Percentiles rank a stretch among this genome's conserved stretches.
Conservation (phyloP, 1,284 basidiomycete species). For the Pseudozyma hubeiensis region DNA sequence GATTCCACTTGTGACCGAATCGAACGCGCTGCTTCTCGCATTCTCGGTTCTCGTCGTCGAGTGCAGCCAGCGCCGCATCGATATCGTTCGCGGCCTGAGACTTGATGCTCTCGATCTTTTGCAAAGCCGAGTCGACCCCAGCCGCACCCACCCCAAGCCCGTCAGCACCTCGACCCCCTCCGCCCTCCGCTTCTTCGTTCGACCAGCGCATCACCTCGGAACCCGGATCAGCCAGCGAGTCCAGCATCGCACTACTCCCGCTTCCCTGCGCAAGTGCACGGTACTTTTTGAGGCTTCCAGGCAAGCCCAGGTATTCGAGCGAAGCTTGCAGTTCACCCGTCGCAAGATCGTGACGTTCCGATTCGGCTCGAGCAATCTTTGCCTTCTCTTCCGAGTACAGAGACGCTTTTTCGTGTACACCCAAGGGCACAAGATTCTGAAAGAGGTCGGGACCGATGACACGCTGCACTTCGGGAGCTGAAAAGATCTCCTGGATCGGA, state of each 20-base stretch:
- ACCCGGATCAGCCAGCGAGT: conserved; percentile 74
- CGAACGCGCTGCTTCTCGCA: conserved; percentile 74
- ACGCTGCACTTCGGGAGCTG: conserved; percentile 89
- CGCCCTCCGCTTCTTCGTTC: conserved; percentile 76
- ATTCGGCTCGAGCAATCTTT: conserved; percentile 89
- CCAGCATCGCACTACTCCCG: conserved; percentile 69
- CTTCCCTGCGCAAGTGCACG: conserved; percentile 79
- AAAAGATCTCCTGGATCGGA: conserved; percentile 93
- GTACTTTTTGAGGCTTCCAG: conserved; percentile 80
- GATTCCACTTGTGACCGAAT: conserved; percentile 88
- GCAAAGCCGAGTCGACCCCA: conserved; percentile 52
- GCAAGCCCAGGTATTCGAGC: conserved; percentile 85
- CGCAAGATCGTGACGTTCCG: conserved; percentile 84
- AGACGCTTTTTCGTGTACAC: conserved; percentile 93
- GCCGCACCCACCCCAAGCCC: conserved; percentile 69
- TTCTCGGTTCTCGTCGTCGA: conserved; percentile 68
- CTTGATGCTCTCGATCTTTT: conserved; percentile 46
- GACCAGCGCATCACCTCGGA: conserved; percentile 78
- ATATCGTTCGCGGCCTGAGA: conserved; percentile 44
- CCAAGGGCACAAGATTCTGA: conserved; percentile 85
- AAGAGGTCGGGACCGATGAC: conserved; percentile 95
- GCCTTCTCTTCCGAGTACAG: conserved; percentile 99
- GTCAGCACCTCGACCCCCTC: conserved; percentile 78
- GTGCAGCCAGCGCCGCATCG: conserved; percentile 40
- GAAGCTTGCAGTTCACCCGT: conserved; percentile 84